phyloP scores from a whole-genome alignment of 805 yeast genomes.

The Candida sanyiensis region DNA sequence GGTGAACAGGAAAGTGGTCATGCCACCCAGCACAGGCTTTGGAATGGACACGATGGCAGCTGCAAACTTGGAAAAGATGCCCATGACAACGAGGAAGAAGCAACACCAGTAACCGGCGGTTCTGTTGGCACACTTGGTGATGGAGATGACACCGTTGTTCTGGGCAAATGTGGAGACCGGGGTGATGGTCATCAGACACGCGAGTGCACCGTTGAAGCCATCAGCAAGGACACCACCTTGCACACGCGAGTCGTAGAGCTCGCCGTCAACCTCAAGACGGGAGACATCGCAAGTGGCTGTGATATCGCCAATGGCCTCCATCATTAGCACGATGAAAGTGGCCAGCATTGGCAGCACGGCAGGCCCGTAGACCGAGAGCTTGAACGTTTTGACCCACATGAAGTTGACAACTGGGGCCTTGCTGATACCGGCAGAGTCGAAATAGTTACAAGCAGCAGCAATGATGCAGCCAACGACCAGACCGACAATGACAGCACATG shows the following conservation, averaged over 20 bases:
- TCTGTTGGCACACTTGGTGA: conserved; percentile 87
- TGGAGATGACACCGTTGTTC: conserved; percentile 88
- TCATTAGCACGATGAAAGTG: conserved; percentile 71
- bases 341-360: conserved; percentile 81
- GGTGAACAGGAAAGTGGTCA: conserved; percentile 73
- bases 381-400: conserved; percentile 83
- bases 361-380: conserved; percentile 73
- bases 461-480: conserved; percentile 84
- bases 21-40: conserved; percentile 76
- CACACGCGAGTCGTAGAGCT: conserved; percentile 71
- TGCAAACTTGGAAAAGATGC: conserved; percentile 79
- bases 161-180: conserved; percentile 93
- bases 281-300: conserved; percentile 93
- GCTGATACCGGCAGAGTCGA: conserved; percentile 50
- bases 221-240: conserved; percentile 93
- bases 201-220: conserved; percentile 71
- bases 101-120: conserved; percentile 76
- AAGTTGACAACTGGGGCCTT: conserved; percentile 82
- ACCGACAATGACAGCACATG: conserved; percentile 87
- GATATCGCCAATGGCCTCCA: conserved; percentile 92
- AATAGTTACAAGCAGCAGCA: conserved; percentile 88
- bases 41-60: conserved; percentile 87
- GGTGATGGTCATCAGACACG: conserved; percentile 76
- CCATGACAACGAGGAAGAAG: conserved; percentile 77
- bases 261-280: conserved; percentile 76